Evolutionary conservation across 1,284 basidiomycete species (phyloP), one percentile per base, ranked within the genome.

Genomic region (Lentinus polychrous): DNA sequence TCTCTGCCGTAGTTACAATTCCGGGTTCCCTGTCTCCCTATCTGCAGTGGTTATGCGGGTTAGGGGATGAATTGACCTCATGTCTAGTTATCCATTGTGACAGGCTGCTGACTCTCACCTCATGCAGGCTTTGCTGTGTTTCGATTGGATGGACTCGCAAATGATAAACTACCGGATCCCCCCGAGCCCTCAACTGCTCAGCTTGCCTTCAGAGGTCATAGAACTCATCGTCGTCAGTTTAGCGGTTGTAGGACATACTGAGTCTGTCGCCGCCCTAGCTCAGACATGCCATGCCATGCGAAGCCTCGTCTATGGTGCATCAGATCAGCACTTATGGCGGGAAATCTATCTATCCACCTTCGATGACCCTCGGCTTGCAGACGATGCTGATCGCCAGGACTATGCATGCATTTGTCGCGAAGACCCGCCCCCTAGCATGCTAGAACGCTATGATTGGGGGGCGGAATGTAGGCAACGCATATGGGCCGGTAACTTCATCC

Each of bases 271-370:
- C 5, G 58, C 66, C 14, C 56, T 79, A 33, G 64, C 74, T 3
- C 67, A 67, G 54, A 76, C 75, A 10, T 76, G 72, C 52, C 66
- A 62, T 12, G 52, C 59, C 24, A 62, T 75, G 45, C 57, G 58
- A 43, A 55, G 58, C 4, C 61, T 78, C 33, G 60, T 79, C 17
- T 75, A 76, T 55, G 55, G 58, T 17, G 59, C 69, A 0, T 45
- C 60, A 0, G 74, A 78, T 55, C 61, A 66, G 8, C 76, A 78
- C 55, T 63, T 81, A 15, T 80, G 78, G 78, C 63, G 76, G 22
- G 66, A 72, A 48, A 61, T 79, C 37, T 80, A 75, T 58, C 63
- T 79, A 17, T 56, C 67, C 1, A 63, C 63, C 1, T 80, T 77
- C 54, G 77, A 79, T 49, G 72, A 79, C 48, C 76, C 76, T 0